phyloP scores from a whole-genome alignment of 495 filamentous ascomycete genomes.

The Talaromyces ruber region DNA sequence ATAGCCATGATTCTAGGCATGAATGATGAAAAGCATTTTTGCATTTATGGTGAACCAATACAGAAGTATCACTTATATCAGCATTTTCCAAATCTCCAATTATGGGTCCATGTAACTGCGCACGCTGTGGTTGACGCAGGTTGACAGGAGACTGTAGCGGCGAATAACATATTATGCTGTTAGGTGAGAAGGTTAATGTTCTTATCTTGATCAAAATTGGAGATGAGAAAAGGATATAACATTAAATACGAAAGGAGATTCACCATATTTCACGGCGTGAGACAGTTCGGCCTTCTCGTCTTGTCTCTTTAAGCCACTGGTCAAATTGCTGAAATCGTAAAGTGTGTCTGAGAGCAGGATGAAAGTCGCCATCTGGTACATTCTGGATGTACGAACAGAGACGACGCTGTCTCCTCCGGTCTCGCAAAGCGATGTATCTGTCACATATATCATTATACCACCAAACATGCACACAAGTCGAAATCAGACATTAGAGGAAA shows the following conservation, averaged over 20 bases:
- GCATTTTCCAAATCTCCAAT: constrained; percentile 1
- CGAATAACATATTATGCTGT: background rate
- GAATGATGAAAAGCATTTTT: constrained; percentile 3
- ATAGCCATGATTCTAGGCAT: constrained; percentile 1
- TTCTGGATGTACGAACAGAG: background rate
- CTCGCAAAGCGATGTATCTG: background rate
- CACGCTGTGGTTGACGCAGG: constrained; percentile 2
- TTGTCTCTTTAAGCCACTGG: background rate
- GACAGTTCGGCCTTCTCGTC: background rate
- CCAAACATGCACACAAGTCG: too few relatives aligned
- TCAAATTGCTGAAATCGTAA: constrained; percentile 1
- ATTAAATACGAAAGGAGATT: too few relatives aligned
- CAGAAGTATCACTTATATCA: background rate
- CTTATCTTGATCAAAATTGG: too few relatives aligned
- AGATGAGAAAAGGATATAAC: too few relatives aligned
- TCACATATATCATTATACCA: background rate
- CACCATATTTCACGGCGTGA: background rate
- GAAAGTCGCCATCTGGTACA: background rate
- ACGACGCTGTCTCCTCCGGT: constrained; percentile 2
- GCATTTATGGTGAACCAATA: constrained; percentile 3
- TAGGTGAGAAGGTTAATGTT: too few relatives aligned
- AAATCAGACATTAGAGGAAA: background rate
- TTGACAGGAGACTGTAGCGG: background rate
- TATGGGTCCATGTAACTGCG: background rate
- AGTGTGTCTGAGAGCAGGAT: background rate